Base-by-base conservation (phyloP, 164 flowering plant genomes). In the Dillenia suffruticosa region DNA sequence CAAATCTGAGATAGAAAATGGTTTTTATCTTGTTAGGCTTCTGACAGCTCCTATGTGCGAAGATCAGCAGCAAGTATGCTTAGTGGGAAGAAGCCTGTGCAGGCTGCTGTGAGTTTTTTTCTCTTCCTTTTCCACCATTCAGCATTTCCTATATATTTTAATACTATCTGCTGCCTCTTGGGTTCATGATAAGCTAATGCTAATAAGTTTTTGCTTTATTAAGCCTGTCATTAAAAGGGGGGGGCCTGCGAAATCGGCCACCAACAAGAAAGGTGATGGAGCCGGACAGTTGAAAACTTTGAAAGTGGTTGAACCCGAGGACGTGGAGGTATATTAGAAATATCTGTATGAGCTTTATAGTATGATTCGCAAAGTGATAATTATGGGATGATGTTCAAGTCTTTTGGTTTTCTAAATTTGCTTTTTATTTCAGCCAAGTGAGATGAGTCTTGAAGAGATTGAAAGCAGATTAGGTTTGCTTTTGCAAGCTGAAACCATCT, bases 1-100 rank as follows among this genome's bases (percentile, higher is more conserved):
- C n/a, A 44, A 64, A 9, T 56, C 44, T 67, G 49, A 53, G 49
- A 54, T 5, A 13, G 16, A 2, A 22, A 56, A 12, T 58, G 48
- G 19, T 61, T 53, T 15, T 44, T 66, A 32, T 55, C 12, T 55
- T 45, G 62, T 57, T 76, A 94, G 98, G 68, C 79, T 59, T 68
- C 90, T 15, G 95, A 78, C 16, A 72, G 66, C 51, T 74, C 82
- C 24, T 78, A 82, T 76, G 89, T 81, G 54, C 76, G 79, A 77
- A 85, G 65, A 78, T 92, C 99, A 47, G 99, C 99, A 46, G 97
- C 97, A 52, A 90, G 99, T 75, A 87, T 95, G 99, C 91, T 95
- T 57, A 89, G 88, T 71, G 96, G 97, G 68, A 92, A 85, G 83
- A 92, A 77, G 75, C 84, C 87, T 68, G 78, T 72, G 62, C 84